A percentile compares a stretch with the other conserved stretches of the same genome.
Evolutionary conservation across 306 rosid genomes (phyloP).

Genomic region (Ziziphus jujuba): DNA sequence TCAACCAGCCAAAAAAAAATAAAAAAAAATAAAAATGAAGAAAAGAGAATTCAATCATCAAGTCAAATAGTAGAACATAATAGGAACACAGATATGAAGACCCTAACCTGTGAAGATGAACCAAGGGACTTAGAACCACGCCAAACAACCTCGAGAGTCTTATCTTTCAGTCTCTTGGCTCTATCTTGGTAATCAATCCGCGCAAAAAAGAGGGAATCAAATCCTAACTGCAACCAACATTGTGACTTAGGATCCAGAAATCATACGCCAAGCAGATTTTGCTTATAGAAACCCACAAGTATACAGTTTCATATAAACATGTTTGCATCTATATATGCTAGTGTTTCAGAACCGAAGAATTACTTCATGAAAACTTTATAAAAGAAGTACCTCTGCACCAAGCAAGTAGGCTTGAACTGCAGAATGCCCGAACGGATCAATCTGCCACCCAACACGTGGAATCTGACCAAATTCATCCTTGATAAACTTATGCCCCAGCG

Average conservation of each 20-base stretch:
- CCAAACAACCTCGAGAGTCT: conserved; percentile 83
- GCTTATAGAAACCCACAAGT: not conserved
- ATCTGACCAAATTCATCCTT: conserved; percentile 56
- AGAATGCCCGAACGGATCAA: conserved; percentile 83
- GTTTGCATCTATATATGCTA: not conserved
- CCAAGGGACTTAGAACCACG: conserved; percentile 69
- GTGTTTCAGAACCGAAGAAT: not conserved
- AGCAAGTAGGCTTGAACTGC: conserved; percentile 87
- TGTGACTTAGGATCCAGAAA: not conserved
- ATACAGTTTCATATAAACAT: not conserved
- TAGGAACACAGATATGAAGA: conserved; percentile 11
- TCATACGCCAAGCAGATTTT: not conserved
- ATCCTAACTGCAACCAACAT: conserved; percentile 68
- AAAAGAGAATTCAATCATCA: conserved; percentile 7
- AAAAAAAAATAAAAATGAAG: too few relatives aligned
- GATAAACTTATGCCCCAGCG: conserved; percentile 71
- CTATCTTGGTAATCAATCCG: conserved; percentile 88
- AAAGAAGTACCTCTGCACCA: conserved; percentile 66
- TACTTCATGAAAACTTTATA: not conserved
- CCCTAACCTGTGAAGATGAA: conserved; percentile 70
- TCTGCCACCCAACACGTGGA: conserved; percentile 94
- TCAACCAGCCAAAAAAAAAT: not conserved
- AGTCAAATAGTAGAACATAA: not conserved
- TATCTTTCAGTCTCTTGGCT: conserved; percentile 62
- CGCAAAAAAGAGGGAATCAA: conserved; percentile 75